Base-by-base conservation (phyloP, 495 filamentous ascomycete species). In the Talaromyces ruber region DNA sequence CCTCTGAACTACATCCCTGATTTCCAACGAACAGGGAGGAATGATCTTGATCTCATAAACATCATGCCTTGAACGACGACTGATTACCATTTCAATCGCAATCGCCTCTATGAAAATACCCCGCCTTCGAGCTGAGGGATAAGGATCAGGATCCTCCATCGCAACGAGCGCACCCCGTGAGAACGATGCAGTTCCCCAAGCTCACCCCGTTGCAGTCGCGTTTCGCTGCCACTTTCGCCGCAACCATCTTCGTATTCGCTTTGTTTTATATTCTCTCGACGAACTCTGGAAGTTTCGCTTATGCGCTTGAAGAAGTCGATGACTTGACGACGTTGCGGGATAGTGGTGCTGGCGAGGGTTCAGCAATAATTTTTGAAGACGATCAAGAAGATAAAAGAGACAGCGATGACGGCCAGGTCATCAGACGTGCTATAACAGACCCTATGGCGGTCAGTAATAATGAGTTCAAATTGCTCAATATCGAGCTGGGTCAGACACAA, bases 181-280 rank as follows among this genome's bases (percentile, higher is more conserved):
- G 28, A 25, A 57, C 14, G 59, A 89, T 90, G 86, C 84, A 76
- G 70, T 74, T 74, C 65, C 76, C 70, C 32, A 79, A 84, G 67
- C 77, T 83, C 65, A 83, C 82, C 68, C 83, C 80, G 63, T 75
- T 89, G 63, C 87, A 88, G 79, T 87, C 84, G 73, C 85, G 84
- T 65, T 74, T 92, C 65, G 83, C 81, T 71, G 86, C 87, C 68
- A 87, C 83, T 32, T 65, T 86, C 63, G 71, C 81, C 68, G 81
- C 83, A 45, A 81, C 82, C 30, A 68, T 82, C 51, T 66, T 86
- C 34, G 64, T 88, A 29, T 62, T 85, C 37, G 55, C 83, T 37
- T 64, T 89, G 58, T 85, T 84, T 66, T 68, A 86, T 61, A 69
- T 76, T 34, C 67, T 90, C 25, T 79, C 81, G 59, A 60, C 59